A percentile compares a stretch with the other conserved stretches of the same genome.
These are phyloP conservation scores for Sphagnum contortum DNA, from an alignment of 225 moss, liverwort and hornwort species.

Conservation along the genomic window DNA sequence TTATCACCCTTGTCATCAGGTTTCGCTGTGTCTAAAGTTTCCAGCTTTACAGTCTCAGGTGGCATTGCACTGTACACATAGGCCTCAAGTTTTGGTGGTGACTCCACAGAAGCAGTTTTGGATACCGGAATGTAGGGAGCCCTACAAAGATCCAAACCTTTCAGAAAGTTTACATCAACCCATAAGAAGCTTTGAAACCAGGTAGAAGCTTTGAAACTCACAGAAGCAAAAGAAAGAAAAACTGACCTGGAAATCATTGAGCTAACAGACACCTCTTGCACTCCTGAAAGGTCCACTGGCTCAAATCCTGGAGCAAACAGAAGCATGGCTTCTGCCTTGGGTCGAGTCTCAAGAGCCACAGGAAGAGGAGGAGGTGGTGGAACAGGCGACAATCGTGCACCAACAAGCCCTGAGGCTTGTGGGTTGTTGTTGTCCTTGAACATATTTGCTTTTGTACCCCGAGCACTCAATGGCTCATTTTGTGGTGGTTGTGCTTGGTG, in stretches of 20 bases:
- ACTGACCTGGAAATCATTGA: conserved; percentile 27
- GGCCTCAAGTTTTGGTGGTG: conserved; percentile 27
- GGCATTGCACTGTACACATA: conserved; percentile 73
- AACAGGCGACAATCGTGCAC: conserved; percentile 28
- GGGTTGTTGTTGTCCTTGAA: conserved; percentile 30
- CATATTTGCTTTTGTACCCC: conserved; percentile 24
- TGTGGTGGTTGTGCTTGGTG: conserved; percentile 27
- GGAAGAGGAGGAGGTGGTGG: conserved; percentile 32
- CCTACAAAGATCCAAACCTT: conserved; percentile 14
- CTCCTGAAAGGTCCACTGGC: conserved; percentile 54
- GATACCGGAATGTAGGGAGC: conserved; percentile 59
- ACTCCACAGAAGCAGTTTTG: conserved; percentile 24
- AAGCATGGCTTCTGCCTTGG: conserved; percentile 78
- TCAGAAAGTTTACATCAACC: neutral
- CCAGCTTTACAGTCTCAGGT: conserved; percentile 36
- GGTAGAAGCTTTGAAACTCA: too few relatives aligned
- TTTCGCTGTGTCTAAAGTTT: conserved; percentile 34
- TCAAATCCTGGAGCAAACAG: conserved; percentile 91
- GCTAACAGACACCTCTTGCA: conserved; percentile 38
- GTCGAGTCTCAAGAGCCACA: conserved; percentile 37
- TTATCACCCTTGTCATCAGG: conserved; percentile 34
- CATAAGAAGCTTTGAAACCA: too few relatives aligned
- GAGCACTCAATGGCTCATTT: conserved; percentile 41
- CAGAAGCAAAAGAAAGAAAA: neutral
- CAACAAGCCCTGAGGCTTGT: conserved; percentile 21